A percentile compares a stretch with the other conserved stretches of the same genome.
These are phyloP conservation scores for Oryza glaberrima DNA, from an alignment of 176 grass and related monocot species.

Conservation along the genomic window DNA sequence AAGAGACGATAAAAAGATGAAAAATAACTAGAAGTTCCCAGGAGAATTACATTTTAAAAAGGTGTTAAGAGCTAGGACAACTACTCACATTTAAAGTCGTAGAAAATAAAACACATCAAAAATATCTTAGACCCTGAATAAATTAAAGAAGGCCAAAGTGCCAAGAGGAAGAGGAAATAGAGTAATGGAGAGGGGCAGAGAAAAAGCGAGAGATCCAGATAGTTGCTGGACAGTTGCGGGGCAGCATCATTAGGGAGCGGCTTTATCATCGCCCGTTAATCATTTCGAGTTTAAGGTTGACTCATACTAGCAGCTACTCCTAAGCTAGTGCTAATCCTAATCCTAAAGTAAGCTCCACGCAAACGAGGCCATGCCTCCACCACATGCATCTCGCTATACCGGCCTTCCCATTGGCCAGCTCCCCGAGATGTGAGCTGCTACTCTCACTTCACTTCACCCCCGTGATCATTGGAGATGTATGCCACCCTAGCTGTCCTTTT, in stretches of 20 bases:
- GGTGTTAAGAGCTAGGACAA: neutral
- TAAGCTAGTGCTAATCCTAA: neutral
- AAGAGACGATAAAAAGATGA: neutral
- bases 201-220: conserved; percentile 20
- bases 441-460: neutral
- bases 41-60: neutral
- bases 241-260: conserved; percentile 7
- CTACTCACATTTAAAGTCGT: neutral
- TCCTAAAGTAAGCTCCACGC: conserved; percentile 26
- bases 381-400: neutral
- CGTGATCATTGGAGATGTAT: conserved; percentile 14
- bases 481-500: neutral
- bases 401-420: neutral
- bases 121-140: neutral
- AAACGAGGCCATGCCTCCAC: neutral
- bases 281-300: conserved; percentile 38
- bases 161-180: neutral
- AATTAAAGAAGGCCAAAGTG: conserved; percentile 23
- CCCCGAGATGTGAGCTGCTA: neutral
- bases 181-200: too few relatives aligned
- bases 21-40: neutral
- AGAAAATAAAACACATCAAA: neutral
- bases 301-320: neutral
- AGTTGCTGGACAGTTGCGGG: conserved; percentile 24
- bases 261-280: conserved; percentile 2